Conservation (phyloP, 2,329 filamentous ascomycete genomes). For the Immersiporthe knoxdaviesiana region DNA sequence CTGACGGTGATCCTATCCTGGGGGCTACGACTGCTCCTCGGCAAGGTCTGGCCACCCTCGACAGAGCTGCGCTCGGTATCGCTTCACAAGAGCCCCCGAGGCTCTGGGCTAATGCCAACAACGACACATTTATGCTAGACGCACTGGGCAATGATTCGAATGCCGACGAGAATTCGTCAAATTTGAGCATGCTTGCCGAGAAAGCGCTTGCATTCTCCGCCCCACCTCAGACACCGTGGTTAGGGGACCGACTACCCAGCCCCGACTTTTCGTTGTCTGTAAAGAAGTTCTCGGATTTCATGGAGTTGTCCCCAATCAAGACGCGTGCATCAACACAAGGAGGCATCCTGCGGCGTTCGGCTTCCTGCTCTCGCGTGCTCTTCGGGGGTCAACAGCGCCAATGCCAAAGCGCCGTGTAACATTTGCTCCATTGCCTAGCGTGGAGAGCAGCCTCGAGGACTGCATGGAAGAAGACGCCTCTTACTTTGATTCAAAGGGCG, state of each 20-base stretch:
- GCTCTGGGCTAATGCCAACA: slow-evolving; percentile 10
- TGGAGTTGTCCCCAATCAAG: slow-evolving; percentile 51
- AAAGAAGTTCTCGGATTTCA: slow-evolving; percentile 57
- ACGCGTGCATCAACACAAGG: slow-evolving; percentile 11
- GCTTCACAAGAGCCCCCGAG: slow-evolving; percentile 1
- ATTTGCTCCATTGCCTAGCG: slow-evolving; percentile 41
- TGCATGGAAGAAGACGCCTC: slow-evolving; percentile 18
- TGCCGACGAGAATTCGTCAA: slow-evolving; percentile 6
- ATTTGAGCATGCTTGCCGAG: slow-evolving; percentile 15
- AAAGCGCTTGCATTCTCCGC: slow-evolving; percentile 32
- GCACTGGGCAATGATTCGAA: slow-evolving; percentile 21
- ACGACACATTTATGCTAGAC: slow-evolving; percentile 21
- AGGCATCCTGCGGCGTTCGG: slow-evolving; percentile 13
- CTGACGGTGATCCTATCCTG: neutral
- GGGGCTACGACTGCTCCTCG: neutral
- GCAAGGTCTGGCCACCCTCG: neutral
- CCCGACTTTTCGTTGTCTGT: slow-evolving; percentile 53
- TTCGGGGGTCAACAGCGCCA: slow-evolving; percentile 25
- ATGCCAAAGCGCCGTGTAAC: slow-evolving; percentile 40
- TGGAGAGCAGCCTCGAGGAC: slow-evolving; percentile 5
- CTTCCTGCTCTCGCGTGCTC: slow-evolving; percentile 10
- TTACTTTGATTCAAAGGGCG: slow-evolving; percentile 21
- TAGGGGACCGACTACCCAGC: slow-evolving; percentile 40
- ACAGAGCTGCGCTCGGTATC: neutral
- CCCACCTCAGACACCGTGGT: slow-evolving; percentile 33